phyloP scores from a whole-genome alignment of 805 yeast species.

The Ogataea wickerhamii region DNA sequence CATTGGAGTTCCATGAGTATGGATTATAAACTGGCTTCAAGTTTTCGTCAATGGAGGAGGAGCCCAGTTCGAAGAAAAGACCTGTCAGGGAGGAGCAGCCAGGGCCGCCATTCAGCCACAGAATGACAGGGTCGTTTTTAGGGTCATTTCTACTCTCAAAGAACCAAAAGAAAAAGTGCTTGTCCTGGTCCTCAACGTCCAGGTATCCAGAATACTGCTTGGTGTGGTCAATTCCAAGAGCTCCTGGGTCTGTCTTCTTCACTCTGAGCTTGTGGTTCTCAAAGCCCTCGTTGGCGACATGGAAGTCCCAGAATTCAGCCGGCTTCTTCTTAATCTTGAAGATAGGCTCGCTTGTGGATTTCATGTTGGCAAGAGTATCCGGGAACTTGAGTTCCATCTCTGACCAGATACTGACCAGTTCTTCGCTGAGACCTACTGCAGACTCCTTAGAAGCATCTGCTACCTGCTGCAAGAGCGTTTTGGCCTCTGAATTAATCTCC shows the following conservation, averaged over 20 bases:
- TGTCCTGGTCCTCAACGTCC: slow-evolving; percentile 64
- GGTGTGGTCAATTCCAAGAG: slow-evolving; percentile 56
- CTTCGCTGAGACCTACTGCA: slow-evolving; percentile 44
- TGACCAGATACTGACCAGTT: slow-evolving; percentile 53
- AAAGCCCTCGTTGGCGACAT: slow-evolving; percentile 33
- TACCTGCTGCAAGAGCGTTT: slow-evolving; percentile 38
- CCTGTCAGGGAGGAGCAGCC: slow-evolving; percentile 94
- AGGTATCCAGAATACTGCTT: slow-evolving; percentile 73
- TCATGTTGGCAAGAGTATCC: slow-evolving; percentile 46
- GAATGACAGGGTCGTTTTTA: slow-evolving; percentile 72
- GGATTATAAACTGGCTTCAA: slow-evolving; percentile 75
- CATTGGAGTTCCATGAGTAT: slow-evolving; percentile 86
- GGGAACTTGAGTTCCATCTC: slow-evolving; percentile 64
- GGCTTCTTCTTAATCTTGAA: slow-evolving; percentile 34
- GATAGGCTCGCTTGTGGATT: slow-evolving; percentile 49
- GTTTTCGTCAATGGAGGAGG: slow-evolving; percentile 64
- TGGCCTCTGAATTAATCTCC: slow-evolving; percentile 7
- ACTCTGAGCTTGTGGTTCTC: slow-evolving; percentile 48
- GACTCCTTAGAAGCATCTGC: slow-evolving; percentile 51
- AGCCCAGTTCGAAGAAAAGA: slow-evolving; percentile 87
- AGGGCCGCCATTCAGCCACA: slow-evolving; percentile 95
- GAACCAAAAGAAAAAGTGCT: slow-evolving; percentile 90
- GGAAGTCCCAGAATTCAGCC: slow-evolving; percentile 33
- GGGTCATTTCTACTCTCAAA: slow-evolving; percentile 92
- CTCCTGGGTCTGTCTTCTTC: slow-evolving; percentile 44